Conservation (phyloP, 2,329 filamentous ascomycete genomes). For the Fonsecaea erecta region DNA sequence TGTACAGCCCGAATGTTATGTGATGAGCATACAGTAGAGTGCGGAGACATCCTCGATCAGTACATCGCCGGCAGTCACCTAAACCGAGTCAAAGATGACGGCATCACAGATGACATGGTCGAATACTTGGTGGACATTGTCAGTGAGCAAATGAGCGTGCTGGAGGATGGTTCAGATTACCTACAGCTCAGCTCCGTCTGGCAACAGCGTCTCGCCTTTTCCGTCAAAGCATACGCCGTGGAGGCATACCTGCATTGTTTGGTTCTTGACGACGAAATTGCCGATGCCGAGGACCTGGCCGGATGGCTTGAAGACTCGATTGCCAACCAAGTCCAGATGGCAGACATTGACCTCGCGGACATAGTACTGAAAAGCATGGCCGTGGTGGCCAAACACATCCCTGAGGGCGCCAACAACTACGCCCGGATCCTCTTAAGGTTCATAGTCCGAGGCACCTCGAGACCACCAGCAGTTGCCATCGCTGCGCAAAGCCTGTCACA, state of each 20-base stretch:
- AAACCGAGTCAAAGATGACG: slow-evolving; percentile 37
- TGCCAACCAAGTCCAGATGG: slow-evolving; percentile 79
- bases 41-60: slow-evolving; percentile 72
- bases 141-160: slow-evolving; percentile 78
- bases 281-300: slow-evolving; percentile 78
- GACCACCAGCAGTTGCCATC: slow-evolving; percentile 69
- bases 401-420: slow-evolving; percentile 72
- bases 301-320: slow-evolving; percentile 85
- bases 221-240: slow-evolving; percentile 81
- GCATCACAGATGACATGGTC: slow-evolving; percentile 51
- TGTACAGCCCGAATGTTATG: slow-evolving; percentile 74
- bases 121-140: slow-evolving; percentile 72
- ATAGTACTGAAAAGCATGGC: slow-evolving; percentile 82
- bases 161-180: slow-evolving; percentile 91
- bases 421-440: slow-evolving; percentile 82
- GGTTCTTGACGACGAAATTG: slow-evolving; percentile 77
- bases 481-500: slow-evolving; percentile 85
- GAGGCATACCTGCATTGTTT: slow-evolving; percentile 85
- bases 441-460: slow-evolving; percentile 80
- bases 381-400: slow-evolving; percentile 75
- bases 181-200: slow-evolving; percentile 81
- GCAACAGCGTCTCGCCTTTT: slow-evolving; percentile 84
- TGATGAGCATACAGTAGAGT: slow-evolving; percentile 63
- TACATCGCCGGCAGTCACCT: slow-evolving; percentile 65
- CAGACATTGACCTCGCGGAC: slow-evolving; percentile 74